Base-by-base conservation (phyloP, 2,329 filamentous ascomycete species). In the Byssochlamys sp. region DNA sequence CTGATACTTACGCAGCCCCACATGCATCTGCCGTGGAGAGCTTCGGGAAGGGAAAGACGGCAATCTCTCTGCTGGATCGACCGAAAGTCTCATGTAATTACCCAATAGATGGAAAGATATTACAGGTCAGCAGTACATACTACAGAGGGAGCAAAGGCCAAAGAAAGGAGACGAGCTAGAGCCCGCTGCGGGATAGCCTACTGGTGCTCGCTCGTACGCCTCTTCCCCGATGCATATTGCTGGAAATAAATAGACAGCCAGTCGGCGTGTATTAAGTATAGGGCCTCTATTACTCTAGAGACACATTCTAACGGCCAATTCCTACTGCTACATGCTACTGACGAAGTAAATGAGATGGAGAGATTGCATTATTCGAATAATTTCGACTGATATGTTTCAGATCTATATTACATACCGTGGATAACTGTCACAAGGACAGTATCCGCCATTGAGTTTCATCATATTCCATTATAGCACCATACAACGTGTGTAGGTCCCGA, bases 341-440 rank as follows among this genome's bases (percentile, higher is more conserved):
- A 19, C 2, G n/a, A 7, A 45, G n/a, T 14, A 45, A 45, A 19
- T 45, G n/a, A 45, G 39, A 19, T 6, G 39, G 39, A 45, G 39
- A 45, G 19, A 19, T 45, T n/a, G n/a, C 39, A 45, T 45, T 45
- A 45, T 45, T 45, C 39, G n/a, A 14, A 45, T 45, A 45, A 45
- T 10, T n/a, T 45, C 14, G 39, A 45, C n/a, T 19, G 19, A 19
- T 45, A 45, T 45, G 39, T 45, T 45, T 45, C 19, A 24, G 56
- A 59, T 56, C 60, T 57, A 63, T 57, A 24, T 60, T 60, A 61
- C 56, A 60, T 54, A 59, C 60, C 59, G 57, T 62, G 57, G 55
- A 11, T 33, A 7, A 24, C 27, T 24, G 35, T 49, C 33, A 29
- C 14, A n/a, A 45, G 26, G 45, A 53, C 58, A 55, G 57, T 45